A percentile compares a stretch with the other conserved stretches of the same genome.
These are phyloP conservation scores for Epichloe baconii DNA, from an alignment of 2,329 filamentous ascomycete genomes.

Conservation along the genomic window DNA sequence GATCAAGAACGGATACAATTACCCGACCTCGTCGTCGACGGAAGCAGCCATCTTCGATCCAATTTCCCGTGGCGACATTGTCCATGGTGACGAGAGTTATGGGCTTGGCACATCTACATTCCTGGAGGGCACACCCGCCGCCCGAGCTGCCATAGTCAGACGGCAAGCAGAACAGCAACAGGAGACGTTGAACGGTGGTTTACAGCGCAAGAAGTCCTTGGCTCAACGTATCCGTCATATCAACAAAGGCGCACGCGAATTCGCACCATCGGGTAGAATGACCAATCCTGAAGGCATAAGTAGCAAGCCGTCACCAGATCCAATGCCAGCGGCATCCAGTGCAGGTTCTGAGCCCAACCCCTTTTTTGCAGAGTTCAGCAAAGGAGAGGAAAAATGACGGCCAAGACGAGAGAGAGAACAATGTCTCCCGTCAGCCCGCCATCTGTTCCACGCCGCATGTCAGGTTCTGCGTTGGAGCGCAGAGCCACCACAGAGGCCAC, in stretches of 20 bases:
- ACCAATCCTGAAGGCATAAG: slow-evolving; percentile 41
- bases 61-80: slow-evolving; percentile 49
- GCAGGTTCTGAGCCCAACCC: slow-evolving; percentile 44
- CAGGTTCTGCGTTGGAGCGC: slow-evolving; percentile 42
- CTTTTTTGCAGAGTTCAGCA: slow-evolving; percentile 73
- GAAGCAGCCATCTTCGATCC: slow-evolving; percentile 54
- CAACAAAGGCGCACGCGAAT: slow-evolving; percentile 53
- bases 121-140: slow-evolving; percentile 83
- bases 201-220: slow-evolving; percentile 87
- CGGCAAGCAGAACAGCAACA: slow-evolving; percentile 55
- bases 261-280: slow-evolving; percentile 44
- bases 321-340: slow-evolving; percentile 20
- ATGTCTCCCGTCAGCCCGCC: slow-evolving; percentile 46
- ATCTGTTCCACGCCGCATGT: slow-evolving; percentile 25
- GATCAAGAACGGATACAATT: slow-evolving; percentile 15
- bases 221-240: slow-evolving; percentile 84
- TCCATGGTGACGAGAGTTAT: slow-evolving; percentile 73
- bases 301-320: slow-evolving; percentile 27
- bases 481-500: slow-evolving; percentile 47
- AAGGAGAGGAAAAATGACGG: slow-evolving; percentile 38
- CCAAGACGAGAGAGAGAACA: slow-evolving; percentile 26
- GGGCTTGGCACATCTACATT: slow-evolving; percentile 92
- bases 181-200: slow-evolving; percentile 42
- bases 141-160: slow-evolving; percentile 63
- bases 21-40: slow-evolving; percentile 14